Evolutionary conservation across 768 basidiomycete species (phyloP), one percentile per base, ranked within the genome.

Genomic region (Mycena galopus): DNA sequence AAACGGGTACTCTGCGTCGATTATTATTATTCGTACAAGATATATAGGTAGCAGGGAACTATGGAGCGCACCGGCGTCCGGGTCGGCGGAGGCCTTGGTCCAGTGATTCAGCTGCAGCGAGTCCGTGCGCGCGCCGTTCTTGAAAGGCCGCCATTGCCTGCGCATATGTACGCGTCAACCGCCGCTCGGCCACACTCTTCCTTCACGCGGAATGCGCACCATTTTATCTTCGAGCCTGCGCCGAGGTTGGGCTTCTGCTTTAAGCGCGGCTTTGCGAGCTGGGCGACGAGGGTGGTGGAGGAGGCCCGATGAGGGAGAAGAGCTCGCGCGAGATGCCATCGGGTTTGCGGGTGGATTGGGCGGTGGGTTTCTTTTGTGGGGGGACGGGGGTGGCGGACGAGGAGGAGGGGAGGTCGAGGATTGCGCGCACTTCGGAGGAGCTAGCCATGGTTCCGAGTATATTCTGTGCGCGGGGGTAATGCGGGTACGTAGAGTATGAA

Each of bases 301-400:
- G 95, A 94, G 95, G 92, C n/a, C 97, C 97, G 75, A 99, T 98
- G 70, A 99, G 90, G 1, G 94, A 92, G 83, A 94, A 98, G 2
- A 99, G 88, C 81, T 98, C 97, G 75, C 96, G 87, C 0, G 96
- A 93, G 71, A 98, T 96, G 23, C 97, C 97, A 23, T 96, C 95
- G 4, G 94, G 94, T 81, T 94, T 95, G 78, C 88, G 88, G 21
- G 84, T 78, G 16, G 85, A 77, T 2, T 83, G 21, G n/a, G 84
- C 65, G 27, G 79, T 39, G 4, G 82, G 70, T 75, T 88, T 92
- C 76, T 88, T 89, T 2, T 80, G 79, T 44, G 86, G 88, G n/a
- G 88, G 82, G 3, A 88, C 84, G 5, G 85, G 84, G 10, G 86
- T 78, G 10, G 84, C 79, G 33, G 85, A 78, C 5, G 85, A 82